These are phyloP conservation scores for Hevea brasiliensis DNA, from an alignment of 345 rosid genomes.

Conservation along the genomic window DNA sequence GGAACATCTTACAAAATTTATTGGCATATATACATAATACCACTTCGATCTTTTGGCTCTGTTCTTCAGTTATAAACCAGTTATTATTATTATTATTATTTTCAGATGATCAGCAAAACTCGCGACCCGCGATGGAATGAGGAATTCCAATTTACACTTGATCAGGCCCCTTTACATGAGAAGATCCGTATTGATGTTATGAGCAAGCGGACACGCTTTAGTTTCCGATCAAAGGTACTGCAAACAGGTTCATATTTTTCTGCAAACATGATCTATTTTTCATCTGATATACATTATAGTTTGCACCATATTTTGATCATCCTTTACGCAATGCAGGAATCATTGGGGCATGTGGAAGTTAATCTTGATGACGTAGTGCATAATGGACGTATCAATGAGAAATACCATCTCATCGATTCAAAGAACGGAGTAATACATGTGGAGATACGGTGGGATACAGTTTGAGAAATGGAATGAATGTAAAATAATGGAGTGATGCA, in stretches of 20 bases:
- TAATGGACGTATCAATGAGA: constrained; percentile 79
- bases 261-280: no score
- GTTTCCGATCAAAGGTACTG: constrained; percentile 61
- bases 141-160: constrained; percentile 62
- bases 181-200: constrained; percentile 54
- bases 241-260: neutral
- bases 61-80: no score
- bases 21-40: no score
- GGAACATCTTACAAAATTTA: no score
- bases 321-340: constrained; percentile 43
- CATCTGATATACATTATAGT: neutral
- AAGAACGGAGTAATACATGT: constrained; percentile 69
- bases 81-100: neutral
- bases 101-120: constrained; percentile 53
- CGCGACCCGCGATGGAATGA: constrained; percentile 72
- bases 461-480: constrained; percentile 23
- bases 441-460: constrained; percentile 65
- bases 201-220: constrained; percentile 55
- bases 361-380: constrained; percentile 67
- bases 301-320: neutral
- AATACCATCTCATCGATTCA: constrained; percentile 75
- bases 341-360: constrained; percentile 68
- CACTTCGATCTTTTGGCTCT: no score
- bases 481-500: no score
- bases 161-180: constrained; percentile 64